Conservation (phyloP, 306 rosid species). For the Calophaca sinica region DNA sequence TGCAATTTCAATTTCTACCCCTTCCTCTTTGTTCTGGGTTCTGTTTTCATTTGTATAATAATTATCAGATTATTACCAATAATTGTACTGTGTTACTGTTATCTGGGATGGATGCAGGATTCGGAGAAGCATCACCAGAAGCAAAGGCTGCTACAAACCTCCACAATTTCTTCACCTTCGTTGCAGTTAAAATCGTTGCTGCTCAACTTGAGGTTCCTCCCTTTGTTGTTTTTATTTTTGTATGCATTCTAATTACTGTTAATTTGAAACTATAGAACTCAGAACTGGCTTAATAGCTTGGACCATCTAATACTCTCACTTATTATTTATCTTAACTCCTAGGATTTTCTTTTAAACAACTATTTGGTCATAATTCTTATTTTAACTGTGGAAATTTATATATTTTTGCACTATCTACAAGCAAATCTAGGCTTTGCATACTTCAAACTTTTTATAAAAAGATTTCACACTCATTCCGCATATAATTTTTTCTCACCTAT, state of each 20-base stretch:
- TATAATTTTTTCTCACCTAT: too few relatives aligned
- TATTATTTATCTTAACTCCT: too few relatives aligned
- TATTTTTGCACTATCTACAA: too few relatives aligned
- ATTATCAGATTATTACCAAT: neutral
- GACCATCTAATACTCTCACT: too few relatives aligned
- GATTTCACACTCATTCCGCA: too few relatives aligned
- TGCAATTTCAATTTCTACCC: slow-evolving; percentile 28
- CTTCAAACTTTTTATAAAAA: too few relatives aligned
- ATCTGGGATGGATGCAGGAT: slow-evolving; percentile 61
- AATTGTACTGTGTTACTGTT: neutral
- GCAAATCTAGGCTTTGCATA: too few relatives aligned
- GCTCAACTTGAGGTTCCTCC: slow-evolving; percentile 87
- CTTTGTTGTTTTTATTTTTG: neutral
- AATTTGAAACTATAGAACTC: neutral
- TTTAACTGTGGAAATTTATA: too few relatives aligned
- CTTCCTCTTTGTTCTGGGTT: neutral
- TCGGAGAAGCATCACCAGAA: slow-evolving; percentile 96
- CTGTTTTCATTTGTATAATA: neutral
- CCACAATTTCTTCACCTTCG: slow-evolving; percentile 83
- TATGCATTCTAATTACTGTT: neutral
- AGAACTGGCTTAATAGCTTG: too few relatives aligned
- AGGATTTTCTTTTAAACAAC: too few relatives aligned
- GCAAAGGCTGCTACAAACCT: slow-evolving; percentile 83
- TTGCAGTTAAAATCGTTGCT: slow-evolving; percentile 79
- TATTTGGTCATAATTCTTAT: too few relatives aligned